phyloP scores from a whole-genome alignment of 495 filamentous ascomycete genomes.

The Neurospora sp. region DNA sequence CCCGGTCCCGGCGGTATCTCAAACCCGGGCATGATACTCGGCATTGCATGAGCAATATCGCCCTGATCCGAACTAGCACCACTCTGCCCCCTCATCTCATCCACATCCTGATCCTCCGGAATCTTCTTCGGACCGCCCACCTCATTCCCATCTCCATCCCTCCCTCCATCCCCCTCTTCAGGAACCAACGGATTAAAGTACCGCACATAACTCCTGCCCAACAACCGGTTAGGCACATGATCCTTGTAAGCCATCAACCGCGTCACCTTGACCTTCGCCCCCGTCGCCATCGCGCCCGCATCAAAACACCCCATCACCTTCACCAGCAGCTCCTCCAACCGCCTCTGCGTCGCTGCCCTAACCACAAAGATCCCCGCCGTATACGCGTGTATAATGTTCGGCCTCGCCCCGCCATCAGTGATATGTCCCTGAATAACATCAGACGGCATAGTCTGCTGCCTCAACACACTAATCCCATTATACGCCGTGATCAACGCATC shows the following conservation, averaged over 20 bases:
- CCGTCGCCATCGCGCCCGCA: constrained; percentile 51
- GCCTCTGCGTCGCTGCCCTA: constrained; percentile 35
- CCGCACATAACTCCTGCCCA: constrained; percentile 41
- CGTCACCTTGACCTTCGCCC: constrained; percentile 41
- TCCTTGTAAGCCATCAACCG: constrained; percentile 43
- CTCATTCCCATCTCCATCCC: not conserved
- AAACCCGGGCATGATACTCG: constrained; percentile 51
- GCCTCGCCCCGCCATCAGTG: constrained; percentile 45
- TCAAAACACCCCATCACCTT: constrained; percentile 49
- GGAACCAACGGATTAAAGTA: constrained; percentile 35
- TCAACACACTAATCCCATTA: constrained; percentile 49
- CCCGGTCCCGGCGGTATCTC: constrained; percentile 35
- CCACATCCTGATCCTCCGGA: constrained; percentile 33
- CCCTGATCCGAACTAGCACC: constrained; percentile 52
- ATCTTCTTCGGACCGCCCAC: constrained; percentile 17
- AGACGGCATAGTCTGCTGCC: constrained; percentile 53
- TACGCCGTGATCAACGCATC: constrained; percentile 53
- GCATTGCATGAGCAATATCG: constrained; percentile 54
- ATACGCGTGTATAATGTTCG: constrained; percentile 53
- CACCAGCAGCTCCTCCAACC: constrained; percentile 36
- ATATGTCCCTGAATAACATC: constrained; percentile 52
- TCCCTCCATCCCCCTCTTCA: not conserved
- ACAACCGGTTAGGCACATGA: constrained; percentile 48
- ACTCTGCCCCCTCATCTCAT: constrained; percentile 39
- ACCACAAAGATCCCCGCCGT: constrained; percentile 44